Conservation (phyloP, 2,329 filamentous ascomycete genomes). For the Paraphoma chrysanthemicola region DNA sequence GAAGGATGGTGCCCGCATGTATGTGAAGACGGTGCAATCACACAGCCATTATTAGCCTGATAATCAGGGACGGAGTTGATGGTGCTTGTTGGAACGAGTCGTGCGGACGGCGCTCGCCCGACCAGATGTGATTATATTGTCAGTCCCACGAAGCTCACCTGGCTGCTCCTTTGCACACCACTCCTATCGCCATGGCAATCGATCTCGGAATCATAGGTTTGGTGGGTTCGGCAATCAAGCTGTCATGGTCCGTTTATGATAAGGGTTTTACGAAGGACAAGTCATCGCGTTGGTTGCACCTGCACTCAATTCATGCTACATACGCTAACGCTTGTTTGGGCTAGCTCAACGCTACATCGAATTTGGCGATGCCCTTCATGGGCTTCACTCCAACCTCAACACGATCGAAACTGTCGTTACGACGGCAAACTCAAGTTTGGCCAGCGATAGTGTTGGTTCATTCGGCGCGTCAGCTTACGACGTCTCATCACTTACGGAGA, state of each 20-base stretch:
- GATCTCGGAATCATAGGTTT: slow-evolving; percentile 4
- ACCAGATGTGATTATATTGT: too few species aligned
- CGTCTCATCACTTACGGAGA: slow-evolving; percentile 11
- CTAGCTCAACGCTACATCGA: slow-evolving; percentile 22
- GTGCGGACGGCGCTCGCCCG: too few species aligned
- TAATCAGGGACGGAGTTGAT: too few species aligned
- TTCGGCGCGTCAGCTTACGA: slow-evolving; percentile 7
- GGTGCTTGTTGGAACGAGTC: too few species aligned
- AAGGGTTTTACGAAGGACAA: slow-evolving; percentile 17
- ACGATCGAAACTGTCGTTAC: slow-evolving; percentile 13
- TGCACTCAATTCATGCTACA: background rate
- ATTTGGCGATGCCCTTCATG: slow-evolving; percentile 15
- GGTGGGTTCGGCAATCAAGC: slow-evolving; percentile 11
- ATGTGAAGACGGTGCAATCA: background rate
- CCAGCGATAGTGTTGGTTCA: background rate
- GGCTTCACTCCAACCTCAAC: slow-evolving; percentile 15
- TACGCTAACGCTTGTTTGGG: background rate
- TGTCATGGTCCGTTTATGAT: slow-evolving; percentile 13
- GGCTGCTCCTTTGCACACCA: background rate
- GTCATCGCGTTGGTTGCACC: slow-evolving; percentile 10
- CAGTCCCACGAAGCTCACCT: too few species aligned
- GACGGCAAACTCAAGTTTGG: slow-evolving; percentile 9
- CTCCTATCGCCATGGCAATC: slow-evolving; percentile 4
- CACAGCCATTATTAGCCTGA: too few species aligned
- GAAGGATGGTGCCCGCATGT: background rate